These are phyloP conservation scores for Pyrus bretschneideri DNA, from an alignment of 306 rosid genomes.

Conservation along the genomic window DNA sequence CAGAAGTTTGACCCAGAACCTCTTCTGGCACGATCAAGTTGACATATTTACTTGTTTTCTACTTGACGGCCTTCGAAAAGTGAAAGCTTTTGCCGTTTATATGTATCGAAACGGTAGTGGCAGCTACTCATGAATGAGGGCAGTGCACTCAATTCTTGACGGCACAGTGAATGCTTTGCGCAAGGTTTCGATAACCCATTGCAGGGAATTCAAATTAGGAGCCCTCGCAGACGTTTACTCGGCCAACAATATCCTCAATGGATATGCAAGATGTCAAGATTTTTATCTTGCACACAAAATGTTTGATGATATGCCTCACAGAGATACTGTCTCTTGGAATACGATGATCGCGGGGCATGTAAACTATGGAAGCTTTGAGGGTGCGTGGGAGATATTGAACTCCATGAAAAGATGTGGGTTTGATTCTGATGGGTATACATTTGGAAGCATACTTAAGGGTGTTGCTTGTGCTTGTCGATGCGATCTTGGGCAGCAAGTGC, in stretches of 20 bases:
- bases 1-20: not conserved
- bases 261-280: constrained; percentile 29
- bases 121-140: constrained; percentile 41
- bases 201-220: constrained; percentile 52
- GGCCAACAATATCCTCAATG: constrained; percentile 51
- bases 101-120: not conserved
- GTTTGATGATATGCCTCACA: constrained; percentile 57
- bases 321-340: constrained; percentile 78
- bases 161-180: constrained; percentile 27
- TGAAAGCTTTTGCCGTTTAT: not conserved
- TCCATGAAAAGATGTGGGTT: constrained; percentile 44
- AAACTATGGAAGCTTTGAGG: constrained; percentile 27
- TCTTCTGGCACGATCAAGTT: not conserved
- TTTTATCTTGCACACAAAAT: constrained; percentile 34
- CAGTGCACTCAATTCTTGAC: constrained; percentile 28
- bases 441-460: constrained; percentile 73
- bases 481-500: constrained; percentile 55
- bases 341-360: constrained; percentile 50
- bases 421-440: constrained; percentile 47
- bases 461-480: constrained; percentile 27
- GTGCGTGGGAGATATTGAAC: constrained; percentile 34
- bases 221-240: constrained; percentile 35
- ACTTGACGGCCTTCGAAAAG: not conserved
- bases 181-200: constrained; percentile 40
- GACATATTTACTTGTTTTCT: not conserved